A percentile compares a stretch with the other conserved stretches of the same genome.
These are phyloP conservation scores for Kwoniella mangroviensis DNA, from an alignment of 768 basidiomycete species.

Conservation along the genomic window DNA sequence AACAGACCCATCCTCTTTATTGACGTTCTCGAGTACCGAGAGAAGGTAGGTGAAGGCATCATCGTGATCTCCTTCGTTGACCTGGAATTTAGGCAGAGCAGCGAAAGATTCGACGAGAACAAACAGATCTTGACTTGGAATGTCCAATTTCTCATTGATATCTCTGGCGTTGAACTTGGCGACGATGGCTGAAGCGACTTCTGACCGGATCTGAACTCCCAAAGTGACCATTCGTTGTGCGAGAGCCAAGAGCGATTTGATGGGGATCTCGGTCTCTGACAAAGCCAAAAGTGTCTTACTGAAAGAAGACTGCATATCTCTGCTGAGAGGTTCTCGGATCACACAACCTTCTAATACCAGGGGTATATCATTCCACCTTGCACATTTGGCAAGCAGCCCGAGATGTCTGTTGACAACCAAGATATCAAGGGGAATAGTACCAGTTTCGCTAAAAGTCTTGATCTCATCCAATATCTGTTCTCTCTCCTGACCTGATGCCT, in stretches of 20 bases:
- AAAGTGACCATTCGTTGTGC: conserved; percentile 11
- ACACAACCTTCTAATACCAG: conserved; percentile 4
- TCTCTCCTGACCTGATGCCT: neutral
- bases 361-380: conserved; percentile 14
- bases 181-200: conserved; percentile 8
- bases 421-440: conserved; percentile 11
- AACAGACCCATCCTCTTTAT: neutral
- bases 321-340: neutral
- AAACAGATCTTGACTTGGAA: conserved; percentile 15
- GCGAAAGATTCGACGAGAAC: conserved; percentile 22
- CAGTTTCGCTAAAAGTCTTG: neutral
- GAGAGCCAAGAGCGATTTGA: conserved; percentile 6
- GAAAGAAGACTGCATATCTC: neutral
- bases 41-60: conserved; percentile 29
- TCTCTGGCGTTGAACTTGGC: conserved; percentile 15
- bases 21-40: conserved; percentile 24
- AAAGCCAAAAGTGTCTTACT: neutral
- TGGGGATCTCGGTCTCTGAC: conserved; percentile 8
- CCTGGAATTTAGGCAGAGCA: neutral
- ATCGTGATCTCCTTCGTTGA: conserved; percentile 33
- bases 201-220: neutral
- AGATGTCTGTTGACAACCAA: conserved; percentile 6
- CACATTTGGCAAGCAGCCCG: conserved; percentile 11
- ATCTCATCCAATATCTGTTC: conserved; percentile 5
- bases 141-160: neutral